Percentiles rank a stretch among this genome's conserved stretches.
These are phyloP conservation scores for Dryas drummondii DNA, from an alignment of 306 rosid genomes.

Conservation along the genomic window DNA sequence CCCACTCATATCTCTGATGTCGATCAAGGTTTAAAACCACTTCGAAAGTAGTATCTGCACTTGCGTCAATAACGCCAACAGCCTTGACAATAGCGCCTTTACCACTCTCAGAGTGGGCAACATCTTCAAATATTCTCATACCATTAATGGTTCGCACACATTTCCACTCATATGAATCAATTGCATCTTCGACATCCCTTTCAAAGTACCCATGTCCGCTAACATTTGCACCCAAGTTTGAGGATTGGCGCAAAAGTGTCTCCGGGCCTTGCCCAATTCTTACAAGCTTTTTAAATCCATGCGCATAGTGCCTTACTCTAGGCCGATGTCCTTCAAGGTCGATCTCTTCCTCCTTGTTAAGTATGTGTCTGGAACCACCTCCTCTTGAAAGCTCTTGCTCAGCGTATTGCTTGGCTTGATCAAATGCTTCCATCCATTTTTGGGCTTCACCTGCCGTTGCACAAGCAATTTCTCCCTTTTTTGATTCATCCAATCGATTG, in stretches of 20 bases:
- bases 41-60: conserved; percentile 76
- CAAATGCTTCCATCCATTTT: conserved; percentile 89
- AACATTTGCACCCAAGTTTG: conserved; percentile 32
- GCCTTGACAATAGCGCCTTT: conserved; percentile 78
- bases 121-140: conserved; percentile 28
- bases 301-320: conserved; percentile 71
- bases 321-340: conserved; percentile 74
- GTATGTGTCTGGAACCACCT: conserved; percentile 50
- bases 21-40: conserved; percentile 64
- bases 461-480: conserved; percentile 95
- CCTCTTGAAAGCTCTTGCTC: conserved; percentile 57
- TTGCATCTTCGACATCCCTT: conserved; percentile 61
- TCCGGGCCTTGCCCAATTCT: conserved; percentile 97
- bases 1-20: conserved; percentile 91
- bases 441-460: conserved; percentile 68
- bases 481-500: conserved; percentile 71
- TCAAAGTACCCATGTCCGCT: conserved; percentile 52
- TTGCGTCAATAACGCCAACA: conserved; percentile 78
- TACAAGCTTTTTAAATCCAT: conserved; percentile 63
- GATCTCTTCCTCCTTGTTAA: conserved; percentile 63
- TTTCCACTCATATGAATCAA: conserved; percentile 84
- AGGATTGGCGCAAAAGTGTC: conserved; percentile 63
- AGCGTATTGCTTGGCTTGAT: conserved; percentile 85
- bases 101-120: conserved; percentile 47
- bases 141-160: conserved; percentile 79